Evolutionary conservation across 2,329 filamentous ascomycete genomes (phyloP).

Genomic region (Ophiocordyceps australis): DNA sequence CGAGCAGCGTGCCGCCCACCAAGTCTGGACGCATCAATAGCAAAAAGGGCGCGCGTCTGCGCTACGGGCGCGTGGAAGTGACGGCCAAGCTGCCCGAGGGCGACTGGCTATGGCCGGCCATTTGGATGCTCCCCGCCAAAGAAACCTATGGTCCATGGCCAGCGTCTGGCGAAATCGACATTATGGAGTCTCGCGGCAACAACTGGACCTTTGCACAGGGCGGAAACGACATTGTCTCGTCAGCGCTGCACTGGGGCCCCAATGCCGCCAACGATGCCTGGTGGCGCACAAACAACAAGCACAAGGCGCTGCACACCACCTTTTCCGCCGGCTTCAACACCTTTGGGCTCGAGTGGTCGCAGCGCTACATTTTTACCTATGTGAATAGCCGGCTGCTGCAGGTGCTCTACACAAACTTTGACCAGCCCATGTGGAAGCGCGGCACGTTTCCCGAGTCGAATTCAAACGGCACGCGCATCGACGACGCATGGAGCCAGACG

Average conservation of each 20-base stretch:
- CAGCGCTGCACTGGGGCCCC: slow-evolving; percentile 70
- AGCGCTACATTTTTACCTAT: slow-evolving; percentile 80
- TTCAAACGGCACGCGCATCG: slow-evolving; percentile 45
- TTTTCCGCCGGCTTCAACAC: slow-evolving; percentile 54
- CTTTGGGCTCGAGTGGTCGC: slow-evolving; percentile 70
- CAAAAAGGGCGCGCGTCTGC: slow-evolving; percentile 50
- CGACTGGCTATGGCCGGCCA: slow-evolving; percentile 86
- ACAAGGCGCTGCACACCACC: slow-evolving; percentile 54
- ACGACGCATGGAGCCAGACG: slow-evolving; percentile 45
- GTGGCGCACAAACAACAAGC: slow-evolving; percentile 72
- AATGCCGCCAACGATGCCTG: slow-evolving; percentile 54
- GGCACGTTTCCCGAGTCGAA: slow-evolving; percentile 48
- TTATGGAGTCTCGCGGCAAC: slow-evolving; percentile 66
- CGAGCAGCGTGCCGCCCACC: slow-evolving; percentile 59
- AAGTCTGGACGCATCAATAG: slow-evolving; percentile 67
- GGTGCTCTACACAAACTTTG: slow-evolving; percentile 63
- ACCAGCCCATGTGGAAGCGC: slow-evolving; percentile 47
- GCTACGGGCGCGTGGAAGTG: slow-evolving; percentile 68
- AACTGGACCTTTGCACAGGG: slow-evolving; percentile 60
- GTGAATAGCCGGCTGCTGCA: slow-evolving; percentile 65
- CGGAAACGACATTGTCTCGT: slow-evolving; percentile 66
- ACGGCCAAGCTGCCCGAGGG: slow-evolving; percentile 57
- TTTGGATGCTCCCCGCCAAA: slow-evolving; percentile 69
- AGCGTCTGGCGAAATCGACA: slow-evolving; percentile 67
- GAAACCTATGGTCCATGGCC: slow-evolving; percentile 64